These are phyloP conservation scores for Diaporthe destruens DNA, from an alignment of 2,329 filamentous ascomycete genomes.

Conservation along the genomic window DNA sequence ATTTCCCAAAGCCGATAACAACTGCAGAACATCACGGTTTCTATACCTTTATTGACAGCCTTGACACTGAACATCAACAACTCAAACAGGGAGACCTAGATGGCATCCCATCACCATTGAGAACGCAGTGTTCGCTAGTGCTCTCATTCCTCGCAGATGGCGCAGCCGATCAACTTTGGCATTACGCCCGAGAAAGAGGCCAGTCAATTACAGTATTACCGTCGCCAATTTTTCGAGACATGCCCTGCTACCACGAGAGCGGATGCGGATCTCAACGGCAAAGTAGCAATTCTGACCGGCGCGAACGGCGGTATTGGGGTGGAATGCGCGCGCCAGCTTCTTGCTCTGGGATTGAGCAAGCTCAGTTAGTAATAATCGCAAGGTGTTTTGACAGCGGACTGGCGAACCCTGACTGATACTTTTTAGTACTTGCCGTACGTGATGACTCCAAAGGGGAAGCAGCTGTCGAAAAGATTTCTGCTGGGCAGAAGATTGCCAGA, in stretches of 20 bases:
- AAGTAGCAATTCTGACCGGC: constrained; percentile 52
- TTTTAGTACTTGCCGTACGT: constrained; percentile 53
- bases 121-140: neutral
- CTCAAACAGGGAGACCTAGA: neutral
- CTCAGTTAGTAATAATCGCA: constrained; percentile 44
- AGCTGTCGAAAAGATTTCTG: constrained; percentile 30
- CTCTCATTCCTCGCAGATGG: neutral
- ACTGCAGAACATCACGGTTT: too few species aligned
- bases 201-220: neutral
- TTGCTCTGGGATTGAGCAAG: constrained; percentile 49
- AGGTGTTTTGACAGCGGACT: rapidly evolving
- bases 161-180: neutral
- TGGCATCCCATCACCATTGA: neutral
- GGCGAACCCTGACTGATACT: neutral
- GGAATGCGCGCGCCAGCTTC: constrained; percentile 52
- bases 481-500: constrained; percentile 42
- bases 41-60: neutral
- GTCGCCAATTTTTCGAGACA: too few species aligned
- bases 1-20: too few species aligned
- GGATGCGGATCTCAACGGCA: too few species aligned
- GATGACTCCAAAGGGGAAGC: constrained; percentile 44
- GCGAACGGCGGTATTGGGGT: constrained; percentile 55
- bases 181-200: neutral
- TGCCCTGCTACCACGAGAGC: too few species aligned
- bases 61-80: neutral